These are phyloP conservation scores for Lophiotrema nucula DNA, from an alignment of 495 filamentous ascomycete genomes.

Conservation along the genomic window DNA sequence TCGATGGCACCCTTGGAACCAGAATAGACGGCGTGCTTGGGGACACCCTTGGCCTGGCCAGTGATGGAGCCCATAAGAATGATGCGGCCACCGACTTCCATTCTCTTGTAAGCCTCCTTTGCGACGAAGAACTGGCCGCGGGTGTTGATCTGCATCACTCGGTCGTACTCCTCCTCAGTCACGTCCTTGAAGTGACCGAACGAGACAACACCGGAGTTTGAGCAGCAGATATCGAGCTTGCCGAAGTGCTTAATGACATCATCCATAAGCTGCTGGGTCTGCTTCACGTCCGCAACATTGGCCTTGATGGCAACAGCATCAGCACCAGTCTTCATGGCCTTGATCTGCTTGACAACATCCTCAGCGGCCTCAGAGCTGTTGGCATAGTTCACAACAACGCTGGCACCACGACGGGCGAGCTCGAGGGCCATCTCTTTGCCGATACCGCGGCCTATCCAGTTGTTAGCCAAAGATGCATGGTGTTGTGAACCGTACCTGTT, in stretches of 20 bases:
- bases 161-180: slow-evolving; percentile 54
- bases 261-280: slow-evolving; percentile 50
- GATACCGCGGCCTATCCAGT: slow-evolving; percentile 43
- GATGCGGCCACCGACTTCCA: slow-evolving; percentile 60
- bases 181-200: slow-evolving; percentile 52
- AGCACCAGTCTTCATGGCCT: slow-evolving; percentile 39
- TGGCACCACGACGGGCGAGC: slow-evolving; percentile 48
- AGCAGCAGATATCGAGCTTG: slow-evolving; percentile 51
- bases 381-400: slow-evolving; percentile 49
- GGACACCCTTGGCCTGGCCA: slow-evolving; percentile 60
- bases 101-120: slow-evolving; percentile 64
- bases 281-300: slow-evolving; percentile 49
- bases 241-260: slow-evolving; percentile 45
- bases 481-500: no score
- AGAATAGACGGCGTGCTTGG: slow-evolving; percentile 63
- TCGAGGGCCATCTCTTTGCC: slow-evolving; percentile 47
- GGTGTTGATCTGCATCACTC: slow-evolving; percentile 57
- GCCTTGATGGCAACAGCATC: slow-evolving; percentile 53
- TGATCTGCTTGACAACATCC: slow-evolving; percentile 48
- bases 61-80: slow-evolving; percentile 66
- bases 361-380: slow-evolving; percentile 49
- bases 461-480: slow-evolving; percentile 2
- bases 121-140: slow-evolving; percentile 65
- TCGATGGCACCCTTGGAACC: slow-evolving; percentile 59
- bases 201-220: slow-evolving; percentile 56